Evolutionary conservation across 2,329 filamentous ascomycete genomes (phyloP).

Genomic region (Chaetomium olivaceum): DNA sequence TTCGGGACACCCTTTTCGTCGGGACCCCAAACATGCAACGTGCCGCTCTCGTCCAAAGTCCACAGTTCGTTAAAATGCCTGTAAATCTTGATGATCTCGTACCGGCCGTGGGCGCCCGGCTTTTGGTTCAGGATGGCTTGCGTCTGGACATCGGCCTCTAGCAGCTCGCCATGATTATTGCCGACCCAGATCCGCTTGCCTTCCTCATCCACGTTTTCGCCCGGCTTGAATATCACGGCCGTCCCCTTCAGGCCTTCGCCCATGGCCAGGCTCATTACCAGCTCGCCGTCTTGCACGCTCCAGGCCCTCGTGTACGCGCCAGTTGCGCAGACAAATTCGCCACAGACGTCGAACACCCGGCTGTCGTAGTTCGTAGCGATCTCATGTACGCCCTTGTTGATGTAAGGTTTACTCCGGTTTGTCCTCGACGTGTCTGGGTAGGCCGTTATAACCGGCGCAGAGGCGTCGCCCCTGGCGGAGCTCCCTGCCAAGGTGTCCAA

Average conservation of each 20-base stretch:
- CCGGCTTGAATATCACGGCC: slow-evolving; percentile 82
- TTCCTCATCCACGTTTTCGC: slow-evolving; percentile 73
- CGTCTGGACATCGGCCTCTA: slow-evolving; percentile 80
- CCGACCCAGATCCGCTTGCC: slow-evolving; percentile 85
- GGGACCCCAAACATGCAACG: slow-evolving; percentile 82
- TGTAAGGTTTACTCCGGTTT: slow-evolving; percentile 78
- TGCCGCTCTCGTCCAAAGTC: slow-evolving; percentile 89
- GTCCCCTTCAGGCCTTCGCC: slow-evolving; percentile 83
- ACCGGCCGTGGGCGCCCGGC: slow-evolving; percentile 70
- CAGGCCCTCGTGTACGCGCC: slow-evolving; percentile 86
- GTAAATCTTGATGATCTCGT: slow-evolving; percentile 81
- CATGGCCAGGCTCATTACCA: slow-evolving; percentile 77
- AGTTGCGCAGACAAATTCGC: slow-evolving; percentile 81
- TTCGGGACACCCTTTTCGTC: slow-evolving; percentile 71
- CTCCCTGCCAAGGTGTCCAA: slow-evolving; percentile 16
- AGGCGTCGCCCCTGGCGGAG: slow-evolving; percentile 49
- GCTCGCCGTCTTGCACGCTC: slow-evolving; percentile 79
- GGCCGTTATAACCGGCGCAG: slow-evolving; percentile 46
- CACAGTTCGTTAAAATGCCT: slow-evolving; percentile 87
- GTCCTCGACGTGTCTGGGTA: slow-evolving; percentile 84
- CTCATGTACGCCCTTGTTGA: slow-evolving; percentile 70
- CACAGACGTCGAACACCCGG: slow-evolving; percentile 82
- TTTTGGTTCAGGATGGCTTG: slow-evolving; percentile 70
- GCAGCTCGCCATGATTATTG: slow-evolving; percentile 81
- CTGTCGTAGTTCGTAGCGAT: slow-evolving; percentile 86